Base-by-base conservation (phyloP, 2,329 filamentous ascomycete species). In the Venturia pyrina region DNA sequence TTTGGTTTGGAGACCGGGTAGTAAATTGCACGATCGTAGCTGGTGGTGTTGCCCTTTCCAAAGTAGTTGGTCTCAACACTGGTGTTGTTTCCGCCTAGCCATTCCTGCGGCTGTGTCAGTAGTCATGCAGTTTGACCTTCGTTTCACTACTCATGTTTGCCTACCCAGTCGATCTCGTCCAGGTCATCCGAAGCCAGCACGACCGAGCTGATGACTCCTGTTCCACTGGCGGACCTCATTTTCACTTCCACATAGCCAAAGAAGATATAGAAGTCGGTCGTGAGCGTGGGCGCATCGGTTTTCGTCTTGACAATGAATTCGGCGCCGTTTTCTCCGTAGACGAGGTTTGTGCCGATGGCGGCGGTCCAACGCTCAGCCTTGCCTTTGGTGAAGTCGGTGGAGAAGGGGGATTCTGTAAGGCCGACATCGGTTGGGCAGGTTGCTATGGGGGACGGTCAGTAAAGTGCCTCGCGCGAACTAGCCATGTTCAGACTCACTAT, bases 11-110 rank as follows among this genome's bases (percentile, higher is more conserved):
- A 70, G 68, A 75, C 72, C 10, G 66, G 62, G 66, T 69, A 75
- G 40, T 76, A 74, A 48, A 73, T 68, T 40, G 75, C 82, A 62
- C 80, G 78, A 69, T 83, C 79, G 71, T 80, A 82, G 44, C 77
- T 78, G 57, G 80, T 80, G 37, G 78, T 82, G 68, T 85, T 79
- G 37, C 82, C 82, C 73, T 83, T 83, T 69, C 81, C 81, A 69
- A 80, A 84, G 71, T 82, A 84, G 74, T 84, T 83, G 68, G 77
- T 82, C 68, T 83, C 73, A 8, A 79, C 78, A 13, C 75, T 72
- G 17, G 70, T 72, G 44, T 70, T 72, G 66, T 78, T 74, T 68
- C 72, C 71, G 48, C 78, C 78, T 19, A 74, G 72, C 65, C 76
- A 78, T 68, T 80, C 78, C 78, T 65, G 50, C 60, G 3, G n/a